Evolutionary conservation across 257 asterid species (phyloP).

Genomic region (Solanum corneliomulleri): DNA sequence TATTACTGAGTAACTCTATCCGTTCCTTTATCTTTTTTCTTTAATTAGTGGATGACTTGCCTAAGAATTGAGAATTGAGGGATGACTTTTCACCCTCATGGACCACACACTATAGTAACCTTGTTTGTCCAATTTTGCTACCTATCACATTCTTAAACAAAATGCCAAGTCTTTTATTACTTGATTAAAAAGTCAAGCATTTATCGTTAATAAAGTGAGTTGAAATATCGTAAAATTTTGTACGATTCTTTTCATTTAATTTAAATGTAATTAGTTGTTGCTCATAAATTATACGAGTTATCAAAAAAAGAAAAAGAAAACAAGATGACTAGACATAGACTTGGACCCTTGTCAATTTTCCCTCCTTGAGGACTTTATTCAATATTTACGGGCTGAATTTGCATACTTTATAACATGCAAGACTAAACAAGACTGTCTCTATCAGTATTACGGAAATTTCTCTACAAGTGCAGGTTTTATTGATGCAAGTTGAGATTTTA

Average conservation of each 20-base stretch:
- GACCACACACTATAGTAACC: background rate
- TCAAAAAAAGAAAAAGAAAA: too few species aligned
- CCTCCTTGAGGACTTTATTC: background rate
- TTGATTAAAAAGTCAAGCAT: background rate
- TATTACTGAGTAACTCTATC: background rate
- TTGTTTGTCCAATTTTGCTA: background rate
- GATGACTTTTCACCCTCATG: background rate
- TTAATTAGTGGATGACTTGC: background rate
- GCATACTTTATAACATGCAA: background rate
- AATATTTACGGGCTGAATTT: background rate
- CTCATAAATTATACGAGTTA: too few species aligned
- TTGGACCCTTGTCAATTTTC: background rate
- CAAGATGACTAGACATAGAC: background rate
- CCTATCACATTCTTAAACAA: background rate
- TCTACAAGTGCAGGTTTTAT: background rate
- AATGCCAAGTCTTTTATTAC: background rate
- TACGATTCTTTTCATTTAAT: fast-evolving
- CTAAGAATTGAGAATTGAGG: background rate
- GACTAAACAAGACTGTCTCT: background rate
- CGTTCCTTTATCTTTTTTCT: background rate
- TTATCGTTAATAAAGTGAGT: fast-evolving
- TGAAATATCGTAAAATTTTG: background rate
- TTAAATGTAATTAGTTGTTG: background rate
- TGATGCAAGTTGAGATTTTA: background rate
- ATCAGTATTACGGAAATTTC: background rate